phyloP scores from a whole-genome alignment of 2,329 filamentous ascomycete genomes.

The Alternaria sp. region DNA sequence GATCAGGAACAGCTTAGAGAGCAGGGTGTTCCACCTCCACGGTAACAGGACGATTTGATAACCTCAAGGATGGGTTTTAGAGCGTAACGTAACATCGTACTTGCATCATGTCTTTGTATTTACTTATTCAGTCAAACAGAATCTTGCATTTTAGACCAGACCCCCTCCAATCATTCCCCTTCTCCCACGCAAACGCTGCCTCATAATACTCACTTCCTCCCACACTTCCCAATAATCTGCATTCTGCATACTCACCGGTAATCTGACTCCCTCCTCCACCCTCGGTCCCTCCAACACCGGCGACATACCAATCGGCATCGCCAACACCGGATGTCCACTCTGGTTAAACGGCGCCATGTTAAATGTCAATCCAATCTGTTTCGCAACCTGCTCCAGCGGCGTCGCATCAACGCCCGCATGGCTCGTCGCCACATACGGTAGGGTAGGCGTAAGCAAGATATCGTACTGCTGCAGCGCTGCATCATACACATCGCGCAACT shows the following conservation, averaged over 20 bases:
- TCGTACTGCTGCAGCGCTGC: conserved; percentile 54
- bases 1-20: neutral
- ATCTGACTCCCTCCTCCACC: conserved; percentile 31
- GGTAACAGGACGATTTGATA: neutral
- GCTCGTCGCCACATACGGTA: conserved; percentile 58
- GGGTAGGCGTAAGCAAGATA: conserved; percentile 60
- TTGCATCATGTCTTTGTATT: neutral
- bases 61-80: neutral
- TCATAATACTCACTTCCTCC: conserved; percentile 60
- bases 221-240: conserved; percentile 65
- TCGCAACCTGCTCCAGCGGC: conserved; percentile 58
- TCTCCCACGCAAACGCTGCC: conserved; percentile 60
- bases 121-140: no score
- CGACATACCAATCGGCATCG: conserved; percentile 61
- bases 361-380: conserved; percentile 62
- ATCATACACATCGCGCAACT: conserved; percentile 60
- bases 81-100: neutral
- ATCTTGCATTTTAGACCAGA: conserved; percentile 20
- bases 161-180: conserved; percentile 56
- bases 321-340: conserved; percentile 65
- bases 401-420: conserved; percentile 54
- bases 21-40: neutral
- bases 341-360: conserved; percentile 67
- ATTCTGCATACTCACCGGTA: conserved; percentile 66
- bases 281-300: conserved; percentile 52